These are phyloP conservation scores for Aschersonia sp. DNA, from an alignment of 2,329 filamentous ascomycete species.

Conservation along the genomic window DNA sequence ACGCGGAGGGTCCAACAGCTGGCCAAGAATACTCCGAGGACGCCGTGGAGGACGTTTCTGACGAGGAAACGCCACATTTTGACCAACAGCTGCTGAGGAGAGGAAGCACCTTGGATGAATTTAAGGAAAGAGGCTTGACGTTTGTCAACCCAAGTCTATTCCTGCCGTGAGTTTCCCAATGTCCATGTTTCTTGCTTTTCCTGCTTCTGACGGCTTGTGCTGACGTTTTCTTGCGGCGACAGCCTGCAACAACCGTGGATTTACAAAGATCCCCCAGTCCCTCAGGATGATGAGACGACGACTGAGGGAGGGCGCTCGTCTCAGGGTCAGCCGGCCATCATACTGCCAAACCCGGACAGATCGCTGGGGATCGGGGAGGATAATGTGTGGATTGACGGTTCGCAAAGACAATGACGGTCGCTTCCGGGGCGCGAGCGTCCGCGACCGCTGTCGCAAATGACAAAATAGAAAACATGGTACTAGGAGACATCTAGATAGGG, in stretches of 20 bases:
- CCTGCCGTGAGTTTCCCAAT: slow-evolving; percentile 37
- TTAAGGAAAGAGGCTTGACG: slow-evolving; percentile 50
- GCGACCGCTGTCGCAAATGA: too few relatives aligned
- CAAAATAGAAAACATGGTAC: too few relatives aligned
- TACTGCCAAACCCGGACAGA: slow-evolving; percentile 19
- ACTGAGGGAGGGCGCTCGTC: slow-evolving; percentile 11
- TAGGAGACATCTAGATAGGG: too few relatives aligned
- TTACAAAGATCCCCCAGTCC: slow-evolving; percentile 37
- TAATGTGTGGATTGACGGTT: slow-evolving; percentile 21
- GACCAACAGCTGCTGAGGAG: slow-evolving; percentile 29
- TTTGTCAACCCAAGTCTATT: slow-evolving; percentile 69
- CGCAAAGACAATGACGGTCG: background rate
- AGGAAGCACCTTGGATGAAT: slow-evolving; percentile 57
- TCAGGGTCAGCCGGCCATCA: slow-evolving; percentile 8
- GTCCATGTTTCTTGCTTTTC: background rate
- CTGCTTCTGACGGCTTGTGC: background rate
- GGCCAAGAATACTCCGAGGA: slow-evolving; percentile 20
- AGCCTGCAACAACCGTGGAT: slow-evolving; percentile 62
- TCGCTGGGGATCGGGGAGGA: slow-evolving; percentile 24
- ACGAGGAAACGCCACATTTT: slow-evolving; percentile 27
- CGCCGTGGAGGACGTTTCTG: slow-evolving; percentile 20
- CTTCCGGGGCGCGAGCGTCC: too few relatives aligned
- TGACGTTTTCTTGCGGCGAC: background rate
- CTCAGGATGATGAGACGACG: slow-evolving; percentile 11
- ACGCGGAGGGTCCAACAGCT: slow-evolving; percentile 29